Evolutionary conservation across 176 grass and related monocot species (phyloP), one percentile per base, ranked within the genome.

Genomic region (Coix lacrymajobi): DNA sequence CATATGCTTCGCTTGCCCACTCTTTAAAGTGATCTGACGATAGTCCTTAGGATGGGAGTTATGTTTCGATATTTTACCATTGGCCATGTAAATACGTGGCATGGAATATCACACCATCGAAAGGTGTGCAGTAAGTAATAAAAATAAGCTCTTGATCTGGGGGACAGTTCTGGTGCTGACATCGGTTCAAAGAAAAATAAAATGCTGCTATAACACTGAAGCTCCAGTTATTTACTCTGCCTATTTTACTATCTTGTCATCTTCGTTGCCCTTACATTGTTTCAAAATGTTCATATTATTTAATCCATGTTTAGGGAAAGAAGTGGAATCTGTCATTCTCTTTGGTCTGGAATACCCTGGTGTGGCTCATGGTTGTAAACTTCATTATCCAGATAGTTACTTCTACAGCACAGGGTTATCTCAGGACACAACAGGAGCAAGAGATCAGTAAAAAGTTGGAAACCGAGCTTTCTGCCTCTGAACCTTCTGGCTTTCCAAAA

Each of bases 361-460:
- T 99, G 64, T 96, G 93, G 87, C 74, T 99, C 10, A 87, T 94
- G 85, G 84, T 96, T 7, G 40, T 96, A 70, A 94, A 99, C 80
- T 96, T 99, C 89, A 83, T 94, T 37, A 80, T 79, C 76, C 94
- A 99, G 76, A 99, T 99, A 75, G 75, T 96, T 85, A 90, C 89
- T 78, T 89, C 93, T 13, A 96, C 93, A 38, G 93, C 97, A 71
- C 89, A 92, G 85, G 87, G 76, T 75, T 94, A 96, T 74, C 87
- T 96, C 26, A 94, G 90, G 75, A 90, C 86, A 61, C 89, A 86
- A 62, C 93, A 99, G 62, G 87, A 96, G 44, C 73, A 87, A 72
- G 96, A 99, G 68, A 82, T 96, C 34, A 75, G 79, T 38, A 90
- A 81, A 40, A 91, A 80, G 73, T 81, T 85, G 66, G 41, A 61